phyloP scores from a whole-genome alignment of 371 early-diverging fungal species.

The Phascolomyces articulosus region DNA sequence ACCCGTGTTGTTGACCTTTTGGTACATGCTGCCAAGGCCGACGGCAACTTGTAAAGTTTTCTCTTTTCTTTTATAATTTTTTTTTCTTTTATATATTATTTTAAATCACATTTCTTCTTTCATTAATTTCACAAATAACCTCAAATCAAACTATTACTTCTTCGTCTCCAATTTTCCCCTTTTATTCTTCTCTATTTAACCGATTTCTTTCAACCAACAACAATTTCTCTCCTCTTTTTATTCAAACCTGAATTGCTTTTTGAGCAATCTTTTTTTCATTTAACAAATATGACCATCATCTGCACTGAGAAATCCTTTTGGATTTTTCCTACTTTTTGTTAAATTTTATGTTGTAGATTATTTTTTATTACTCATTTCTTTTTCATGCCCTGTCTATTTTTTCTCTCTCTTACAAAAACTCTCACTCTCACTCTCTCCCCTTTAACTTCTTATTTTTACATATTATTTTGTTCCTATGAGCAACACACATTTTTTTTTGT shows the following conservation, averaged over 20 bases:
- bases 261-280: neutral
- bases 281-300: conserved; percentile 2
- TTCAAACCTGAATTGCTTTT: neutral
- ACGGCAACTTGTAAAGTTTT: conserved; percentile 18
- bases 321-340: neutral
- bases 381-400: conserved; percentile 8
- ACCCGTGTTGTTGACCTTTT: conserved; percentile 26
- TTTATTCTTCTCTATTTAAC: too few species aligned
- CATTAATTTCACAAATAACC: conserved; percentile 6
- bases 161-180: neutral
- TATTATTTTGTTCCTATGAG: conserved; percentile 4
- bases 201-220: too few species aligned
- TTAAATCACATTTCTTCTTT: neutral
- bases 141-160: neutral
- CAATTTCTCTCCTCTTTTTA: conserved; percentile 8
- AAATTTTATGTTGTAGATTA: conserved; percentile 11
- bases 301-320: conserved; percentile 13
- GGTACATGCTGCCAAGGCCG: conserved; percentile 21
- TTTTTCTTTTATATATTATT: neutral
- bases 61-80: neutral
- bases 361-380: conserved; percentile 10
- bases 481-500: conserved; percentile 5
- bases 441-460: neutral
- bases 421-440: conserved; percentile 12
- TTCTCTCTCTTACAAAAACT: neutral